phyloP scores from a whole-genome alignment of 106 monocot genomes.

The Vanilla planifolia region DNA sequence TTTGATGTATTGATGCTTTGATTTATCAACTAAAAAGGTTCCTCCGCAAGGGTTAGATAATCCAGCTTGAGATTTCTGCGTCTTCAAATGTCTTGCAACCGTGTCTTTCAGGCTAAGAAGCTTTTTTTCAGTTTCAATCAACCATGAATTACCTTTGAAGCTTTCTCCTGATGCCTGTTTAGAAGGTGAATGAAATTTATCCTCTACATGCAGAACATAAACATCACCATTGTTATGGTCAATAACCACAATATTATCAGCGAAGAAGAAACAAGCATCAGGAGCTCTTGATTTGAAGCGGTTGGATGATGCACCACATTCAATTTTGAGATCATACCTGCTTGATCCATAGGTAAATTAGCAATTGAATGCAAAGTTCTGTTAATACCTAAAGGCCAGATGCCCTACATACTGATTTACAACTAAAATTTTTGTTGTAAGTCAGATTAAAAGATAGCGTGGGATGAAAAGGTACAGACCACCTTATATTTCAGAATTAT shows the following conservation, averaged over 20 bases:
- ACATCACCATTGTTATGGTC: constrained; percentile 79
- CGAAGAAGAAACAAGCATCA: constrained; percentile 97
- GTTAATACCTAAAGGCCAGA: too few species aligned
- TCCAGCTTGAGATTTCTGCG: constrained; percentile 5
- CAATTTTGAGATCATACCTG: constrained; percentile 91
- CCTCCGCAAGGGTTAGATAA: background rate
- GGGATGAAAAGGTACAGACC: too few species aligned
- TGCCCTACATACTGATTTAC: too few species aligned
- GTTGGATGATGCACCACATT: constrained; percentile 88
- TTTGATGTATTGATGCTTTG: constrained; percentile 66
- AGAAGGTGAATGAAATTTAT: constrained; percentile 11
- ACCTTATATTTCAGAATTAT: too few species aligned
- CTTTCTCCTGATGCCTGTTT: background rate
- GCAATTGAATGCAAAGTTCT: background rate
- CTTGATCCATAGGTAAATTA: background rate
- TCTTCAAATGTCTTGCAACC: constrained; percentile 19
- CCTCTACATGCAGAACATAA: constrained; percentile 59
- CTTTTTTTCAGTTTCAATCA: constrained; percentile 66
- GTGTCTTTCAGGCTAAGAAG: constrained; percentile 49
- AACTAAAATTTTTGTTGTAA: too few species aligned
- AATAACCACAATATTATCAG: constrained; percentile 71
- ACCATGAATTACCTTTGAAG: constrained; percentile 33
- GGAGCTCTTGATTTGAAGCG: constrained; percentile 55
- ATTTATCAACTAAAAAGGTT: constrained; percentile 62
- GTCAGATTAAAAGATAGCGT: too few species aligned